Percentiles rank a stretch among this genome's conserved stretches.
These are phyloP conservation scores for Schoenoplectus triqueter DNA, from an alignment of 202 grass and related monocot species.

Conservation along the genomic window DNA sequence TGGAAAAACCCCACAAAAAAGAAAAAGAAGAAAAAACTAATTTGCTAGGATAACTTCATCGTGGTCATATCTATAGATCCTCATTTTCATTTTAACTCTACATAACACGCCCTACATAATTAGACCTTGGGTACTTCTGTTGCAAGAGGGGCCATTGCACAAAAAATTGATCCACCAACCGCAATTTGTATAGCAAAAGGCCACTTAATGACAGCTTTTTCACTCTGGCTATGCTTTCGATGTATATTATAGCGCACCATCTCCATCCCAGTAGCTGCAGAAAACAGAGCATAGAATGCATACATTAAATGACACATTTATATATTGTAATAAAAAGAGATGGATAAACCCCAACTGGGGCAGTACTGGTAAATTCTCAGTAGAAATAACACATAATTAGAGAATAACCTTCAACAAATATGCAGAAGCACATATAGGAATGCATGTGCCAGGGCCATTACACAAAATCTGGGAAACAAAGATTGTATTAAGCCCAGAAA, in stretches of 20 bases:
- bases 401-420: conserved; percentile 73
- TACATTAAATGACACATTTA: background rate
- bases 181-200: conserved; percentile 77
- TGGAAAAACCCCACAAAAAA: background rate
- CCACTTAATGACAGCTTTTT: conserved; percentile 79
- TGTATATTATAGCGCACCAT: conserved; percentile 80
- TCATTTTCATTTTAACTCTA: background rate
- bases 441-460: conserved; percentile 91
- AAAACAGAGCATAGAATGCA: conserved; percentile 23
- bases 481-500: conserved; percentile 26
- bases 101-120: conserved; percentile 53
- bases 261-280: conserved; percentile 68
- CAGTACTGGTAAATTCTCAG: background rate
- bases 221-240: conserved; percentile 91
- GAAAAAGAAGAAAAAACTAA: background rate
- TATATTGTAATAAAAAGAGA: background rate
- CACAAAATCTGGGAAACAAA: conserved; percentile 73
- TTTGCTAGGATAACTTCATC: background rate
- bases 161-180: conserved; percentile 69
- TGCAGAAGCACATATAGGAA: conserved; percentile 74
- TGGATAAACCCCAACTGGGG: background rate
- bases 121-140: conserved; percentile 56
- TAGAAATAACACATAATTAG: background rate
- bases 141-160: conserved; percentile 84
- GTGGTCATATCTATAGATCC: background rate